Conservation (phyloP, 2,329 filamentous ascomycete genomes). For the Neopestalotiopsis sp. region DNA sequence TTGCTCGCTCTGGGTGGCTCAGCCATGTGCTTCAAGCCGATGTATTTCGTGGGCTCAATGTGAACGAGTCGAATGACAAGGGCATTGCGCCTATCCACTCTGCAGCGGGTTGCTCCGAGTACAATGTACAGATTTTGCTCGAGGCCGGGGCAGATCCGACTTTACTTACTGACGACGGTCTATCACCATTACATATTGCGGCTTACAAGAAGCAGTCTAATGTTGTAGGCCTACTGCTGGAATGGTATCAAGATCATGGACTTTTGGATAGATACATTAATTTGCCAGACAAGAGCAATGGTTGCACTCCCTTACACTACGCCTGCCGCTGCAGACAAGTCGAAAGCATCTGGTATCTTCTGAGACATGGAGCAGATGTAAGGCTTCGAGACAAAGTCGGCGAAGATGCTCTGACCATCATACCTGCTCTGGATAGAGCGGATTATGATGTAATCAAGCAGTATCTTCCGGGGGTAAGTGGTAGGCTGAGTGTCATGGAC, state of each 20-base stretch:
- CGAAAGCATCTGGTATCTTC: constrained; percentile 9
- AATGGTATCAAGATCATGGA: no score
- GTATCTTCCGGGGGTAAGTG: no score
- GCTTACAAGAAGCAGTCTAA: no score
- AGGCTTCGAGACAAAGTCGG: no score
- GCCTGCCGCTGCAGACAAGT: background rate
- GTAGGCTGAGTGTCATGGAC: no score
- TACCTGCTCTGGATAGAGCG: no score
- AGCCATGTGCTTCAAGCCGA: no score
- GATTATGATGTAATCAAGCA: no score
- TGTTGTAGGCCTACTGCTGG: no score
- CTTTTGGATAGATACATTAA: no score
- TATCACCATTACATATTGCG: constrained; percentile 6
- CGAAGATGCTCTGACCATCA: no score
- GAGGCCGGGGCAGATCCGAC: constrained; percentile 7
- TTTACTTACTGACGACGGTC: background rate
- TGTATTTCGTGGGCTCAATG: background rate
- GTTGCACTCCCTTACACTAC: background rate
- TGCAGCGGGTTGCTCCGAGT: background rate
- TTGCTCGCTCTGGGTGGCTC: no score
- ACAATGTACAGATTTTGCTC: background rate
- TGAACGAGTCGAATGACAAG: background rate
- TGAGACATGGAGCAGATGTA: background rate
- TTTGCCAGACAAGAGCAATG: background rate
- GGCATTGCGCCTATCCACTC: background rate